Base-by-base conservation (phyloP, 805 yeast species). In the Saccharomycopsis selenospora region DNA sequence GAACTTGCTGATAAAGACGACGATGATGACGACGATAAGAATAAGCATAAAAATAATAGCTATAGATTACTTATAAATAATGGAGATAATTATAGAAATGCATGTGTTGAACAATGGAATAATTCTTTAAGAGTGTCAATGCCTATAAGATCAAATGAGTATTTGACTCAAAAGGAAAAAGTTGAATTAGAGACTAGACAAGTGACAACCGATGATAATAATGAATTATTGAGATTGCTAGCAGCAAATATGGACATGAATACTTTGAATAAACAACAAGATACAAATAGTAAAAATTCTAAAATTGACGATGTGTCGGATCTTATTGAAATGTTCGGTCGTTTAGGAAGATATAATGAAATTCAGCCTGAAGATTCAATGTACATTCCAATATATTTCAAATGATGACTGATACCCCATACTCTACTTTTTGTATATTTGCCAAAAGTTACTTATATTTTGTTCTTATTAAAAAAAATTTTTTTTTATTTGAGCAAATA, bases 161-260 rank as follows among this genome's bases (percentile, higher is more conserved):
- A 42, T 18, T 40, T 47, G 26, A 45, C 51, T 7, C 51, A 44
- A 23, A 40, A 43, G n/a, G 49, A 51, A 18, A 20, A 36, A 18
- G 49, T 48, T n/a, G 45, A 48, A 20, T 11, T 48, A 5, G 51
- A 48, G 24, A 22, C 46, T n/a, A 43, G 38, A 10, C 38, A 33
- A 20, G 10, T 20, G 38, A 33, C 29, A 27, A 11, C 6, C 38
- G 18, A 7, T 10, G 38, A 4, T 14, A 33, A 33, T 33, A 14
- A 33, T 33, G 38, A 14, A 14, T 33, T 33, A 20, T 7, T 6
- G 38, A 10, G 38, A 33, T 33, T 33, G 10, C 17, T 33, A 20
- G 38, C 38, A 14, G 17, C 6, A 10, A 33, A 33, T 14, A 33
- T 33, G 38, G 17, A 33, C 10, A 14, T 33, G 38, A 33, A 10